A percentile compares a stretch with the other conserved stretches of the same genome.
Evolutionary conservation across 163 green algal species (phyloP).

Genomic region (Scenedesmus sp.): DNA sequence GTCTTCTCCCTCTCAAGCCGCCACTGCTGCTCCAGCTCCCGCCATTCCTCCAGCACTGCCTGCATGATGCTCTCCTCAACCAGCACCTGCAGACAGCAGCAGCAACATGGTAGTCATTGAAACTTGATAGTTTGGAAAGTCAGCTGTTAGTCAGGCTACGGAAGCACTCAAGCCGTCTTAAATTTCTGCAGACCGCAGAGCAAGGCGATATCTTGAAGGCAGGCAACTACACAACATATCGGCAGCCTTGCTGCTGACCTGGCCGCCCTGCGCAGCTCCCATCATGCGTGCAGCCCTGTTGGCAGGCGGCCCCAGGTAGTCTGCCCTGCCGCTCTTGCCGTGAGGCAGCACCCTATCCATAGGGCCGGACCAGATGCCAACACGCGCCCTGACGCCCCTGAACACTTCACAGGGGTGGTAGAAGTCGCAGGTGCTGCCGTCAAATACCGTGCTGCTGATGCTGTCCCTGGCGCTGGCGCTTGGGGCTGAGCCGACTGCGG

Average conservation of each 20-base stretch:
- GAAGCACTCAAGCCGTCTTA: background rate
- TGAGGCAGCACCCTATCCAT: conserved; percentile 74
- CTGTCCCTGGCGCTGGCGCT: background rate
- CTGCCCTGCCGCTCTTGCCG: conserved; percentile 66
- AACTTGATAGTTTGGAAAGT: background rate
- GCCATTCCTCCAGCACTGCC: conserved; percentile 57
- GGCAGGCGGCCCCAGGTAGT: conserved; percentile 73
- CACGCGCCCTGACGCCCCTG: conserved; percentile 59
- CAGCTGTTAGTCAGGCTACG: background rate
- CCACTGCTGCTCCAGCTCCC: conserved; percentile 33
- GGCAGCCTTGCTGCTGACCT: conserved; percentile 50
- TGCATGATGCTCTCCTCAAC: conserved; percentile 41
- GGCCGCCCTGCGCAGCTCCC: conserved; percentile 63
- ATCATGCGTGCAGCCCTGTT: conserved; percentile 73
- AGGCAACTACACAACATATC: too few relatives aligned
- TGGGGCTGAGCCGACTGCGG: background rate
- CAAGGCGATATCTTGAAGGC: too few relatives aligned
- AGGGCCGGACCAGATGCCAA: conserved; percentile 69
- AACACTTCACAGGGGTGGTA: conserved; percentile 54
- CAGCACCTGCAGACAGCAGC: conserved; percentile 11
- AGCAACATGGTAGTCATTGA: background rate
- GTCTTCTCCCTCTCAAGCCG: conserved; percentile 11
- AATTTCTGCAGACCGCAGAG: too few relatives aligned
- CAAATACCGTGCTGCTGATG: background rate
- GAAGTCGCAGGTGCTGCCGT: background rate